phyloP scores from a whole-genome alignment of 768 basidiomycete species.

The Xerocomellus dryophilus region DNA sequence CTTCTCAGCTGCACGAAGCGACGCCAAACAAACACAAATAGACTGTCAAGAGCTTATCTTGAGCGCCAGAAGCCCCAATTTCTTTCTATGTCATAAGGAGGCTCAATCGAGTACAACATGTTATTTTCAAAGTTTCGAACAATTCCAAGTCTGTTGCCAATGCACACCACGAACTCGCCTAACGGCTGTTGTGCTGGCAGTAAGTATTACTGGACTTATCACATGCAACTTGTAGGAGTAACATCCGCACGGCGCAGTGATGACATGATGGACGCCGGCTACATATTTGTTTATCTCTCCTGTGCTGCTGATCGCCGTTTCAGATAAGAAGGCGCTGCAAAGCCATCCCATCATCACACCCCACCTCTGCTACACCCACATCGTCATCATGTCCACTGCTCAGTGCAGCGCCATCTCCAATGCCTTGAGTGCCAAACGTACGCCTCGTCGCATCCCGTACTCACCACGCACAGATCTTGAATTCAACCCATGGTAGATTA shows the following conservation, averaged over 20 bases:
- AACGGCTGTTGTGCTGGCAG: too few species aligned
- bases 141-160: too few species aligned
- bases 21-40: slow-evolving; percentile 23
- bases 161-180: too few species aligned
- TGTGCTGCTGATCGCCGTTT: slow-evolving; percentile 8
- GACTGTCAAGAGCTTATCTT: background rate
- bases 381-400: slow-evolving; percentile 43
- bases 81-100: too few species aligned
- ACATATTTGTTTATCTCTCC: slow-evolving; percentile 10
- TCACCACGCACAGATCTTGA: background rate
- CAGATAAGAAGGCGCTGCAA: slow-evolving; percentile 14
- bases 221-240: too few species aligned
- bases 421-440: slow-evolving; percentile 51
- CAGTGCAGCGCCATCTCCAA: slow-evolving; percentile 57
- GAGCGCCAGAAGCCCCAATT: too few species aligned
- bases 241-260: too few species aligned
- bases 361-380: slow-evolving; percentile 32
- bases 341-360: background rate
- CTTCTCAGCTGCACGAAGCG: background rate
- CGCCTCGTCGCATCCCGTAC: background rate
- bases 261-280: too few species aligned
- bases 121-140: too few species aligned
- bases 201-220: too few species aligned
- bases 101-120: too few species aligned
- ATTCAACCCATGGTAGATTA: slow-evolving; percentile 1